Evolutionary conservation across 768 basidiomycete genomes (phyloP).

Genomic region (Tephrocybe sp.): DNA sequence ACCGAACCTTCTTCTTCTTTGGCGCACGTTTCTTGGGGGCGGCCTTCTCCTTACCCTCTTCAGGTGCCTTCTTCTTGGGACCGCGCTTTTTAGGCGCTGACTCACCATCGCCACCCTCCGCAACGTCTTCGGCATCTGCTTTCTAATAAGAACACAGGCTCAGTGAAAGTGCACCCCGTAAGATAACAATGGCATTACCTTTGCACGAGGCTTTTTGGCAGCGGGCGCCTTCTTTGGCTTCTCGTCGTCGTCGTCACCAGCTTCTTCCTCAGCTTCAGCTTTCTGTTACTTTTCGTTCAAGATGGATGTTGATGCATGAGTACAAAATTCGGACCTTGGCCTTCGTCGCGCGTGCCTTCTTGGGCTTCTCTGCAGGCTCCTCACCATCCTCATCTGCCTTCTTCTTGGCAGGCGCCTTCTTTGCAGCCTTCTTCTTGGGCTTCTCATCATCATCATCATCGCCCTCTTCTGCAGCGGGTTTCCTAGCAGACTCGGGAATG

Average conservation of each 20-base stretch:
- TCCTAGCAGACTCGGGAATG: slow-evolving; percentile 71
- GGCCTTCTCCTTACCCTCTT: slow-evolving; percentile 44
- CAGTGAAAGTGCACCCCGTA: neutral
- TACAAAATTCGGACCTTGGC: slow-evolving; percentile 12
- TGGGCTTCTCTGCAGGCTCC: slow-evolving; percentile 20
- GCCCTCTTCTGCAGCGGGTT: slow-evolving; percentile 30
- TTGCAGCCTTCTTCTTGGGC: slow-evolving; percentile 40
- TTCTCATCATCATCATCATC: slow-evolving; percentile 24
- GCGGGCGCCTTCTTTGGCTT: slow-evolving; percentile 51
- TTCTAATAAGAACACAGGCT: slow-evolving; percentile 15
- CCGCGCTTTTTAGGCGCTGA: slow-evolving; percentile 45
- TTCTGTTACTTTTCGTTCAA: slow-evolving; percentile 8
- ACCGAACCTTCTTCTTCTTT: slow-evolving; percentile 40
- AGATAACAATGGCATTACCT: slow-evolving; percentile 14
- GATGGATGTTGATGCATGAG: neutral
- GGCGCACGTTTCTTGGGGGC: slow-evolving; percentile 45
- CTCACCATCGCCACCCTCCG: slow-evolving; percentile 30
- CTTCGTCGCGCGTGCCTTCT: slow-evolving; percentile 18
- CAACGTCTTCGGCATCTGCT: slow-evolving; percentile 28
- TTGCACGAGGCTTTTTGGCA: slow-evolving; percentile 28
- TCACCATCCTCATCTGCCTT: slow-evolving; percentile 9
- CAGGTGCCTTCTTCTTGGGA: slow-evolving; percentile 33
- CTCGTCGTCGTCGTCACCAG: slow-evolving; percentile 43
- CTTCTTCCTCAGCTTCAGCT: slow-evolving; percentile 29
- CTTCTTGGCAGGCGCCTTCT: slow-evolving; percentile 36